A percentile compares a stretch with the other conserved stretches of the same genome.
These are phyloP conservation scores for Fraxinus excelsior DNA, from an alignment of 257 asterid species.

Conservation along the genomic window DNA sequence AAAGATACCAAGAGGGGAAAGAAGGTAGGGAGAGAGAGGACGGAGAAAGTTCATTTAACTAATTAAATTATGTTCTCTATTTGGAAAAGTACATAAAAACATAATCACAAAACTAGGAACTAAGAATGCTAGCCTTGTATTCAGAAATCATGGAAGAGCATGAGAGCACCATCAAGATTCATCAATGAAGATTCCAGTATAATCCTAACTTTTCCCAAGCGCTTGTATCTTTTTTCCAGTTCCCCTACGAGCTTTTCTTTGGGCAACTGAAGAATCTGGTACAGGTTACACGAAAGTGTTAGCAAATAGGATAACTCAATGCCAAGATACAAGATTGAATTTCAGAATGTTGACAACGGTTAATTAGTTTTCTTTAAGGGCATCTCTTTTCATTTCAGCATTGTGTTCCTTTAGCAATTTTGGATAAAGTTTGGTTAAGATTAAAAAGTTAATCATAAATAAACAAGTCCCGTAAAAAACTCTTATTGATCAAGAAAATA, in stretches of 20 bases:
- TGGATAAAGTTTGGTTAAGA: not conserved
- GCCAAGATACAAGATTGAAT: not conserved
- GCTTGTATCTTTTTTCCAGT: conserved; percentile 32
- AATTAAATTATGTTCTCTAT: not conserved
- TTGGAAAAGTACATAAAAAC: not conserved
- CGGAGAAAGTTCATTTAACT: not conserved
- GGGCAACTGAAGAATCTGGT: conserved; percentile 57
- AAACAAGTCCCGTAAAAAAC: not conserved
- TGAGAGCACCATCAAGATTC: conserved; percentile 64
- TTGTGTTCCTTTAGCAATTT: not conserved
- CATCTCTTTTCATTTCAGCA: not conserved
- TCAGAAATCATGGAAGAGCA: conserved; percentile 72
- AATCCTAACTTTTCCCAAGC: conserved; percentile 34
- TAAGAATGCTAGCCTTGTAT: not conserved
- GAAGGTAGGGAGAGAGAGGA: not conserved
- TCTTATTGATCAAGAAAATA: not conserved
- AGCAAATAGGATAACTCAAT: not conserved
- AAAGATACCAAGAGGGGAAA: not conserved
- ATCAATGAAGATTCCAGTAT: conserved; percentile 63
- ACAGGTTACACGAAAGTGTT: not conserved
- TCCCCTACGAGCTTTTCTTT: conserved; percentile 61
- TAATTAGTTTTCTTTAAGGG: not conserved
- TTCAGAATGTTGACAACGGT: not conserved
- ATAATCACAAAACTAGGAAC: not conserved
- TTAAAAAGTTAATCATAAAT: not conserved